Evolutionary conservation across 176 grass and related monocot genomes (phyloP).

Genomic region (Ampelocalamus luodianensis): DNA sequence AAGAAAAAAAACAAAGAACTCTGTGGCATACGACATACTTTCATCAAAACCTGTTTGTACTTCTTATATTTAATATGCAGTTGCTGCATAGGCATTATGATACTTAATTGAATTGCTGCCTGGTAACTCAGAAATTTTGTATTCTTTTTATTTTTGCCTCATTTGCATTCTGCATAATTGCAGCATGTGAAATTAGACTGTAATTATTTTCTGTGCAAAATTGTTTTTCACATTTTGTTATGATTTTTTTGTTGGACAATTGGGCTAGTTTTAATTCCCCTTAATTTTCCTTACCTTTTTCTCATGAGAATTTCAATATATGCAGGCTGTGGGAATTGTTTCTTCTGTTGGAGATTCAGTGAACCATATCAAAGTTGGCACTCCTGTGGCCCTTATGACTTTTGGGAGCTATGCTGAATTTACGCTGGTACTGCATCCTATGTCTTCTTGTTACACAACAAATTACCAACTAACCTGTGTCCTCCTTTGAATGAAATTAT

Average conservation of each 20-base stretch:
- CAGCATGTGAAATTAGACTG: neutral
- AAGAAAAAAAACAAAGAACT: neutral
- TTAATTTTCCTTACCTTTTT: neutral
- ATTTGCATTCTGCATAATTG: neutral
- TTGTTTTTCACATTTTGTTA: neutral
- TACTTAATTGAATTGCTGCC: neutral
- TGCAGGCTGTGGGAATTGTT: constrained; percentile 90
- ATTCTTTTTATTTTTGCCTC: neutral
- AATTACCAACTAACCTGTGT: constrained; percentile 7
- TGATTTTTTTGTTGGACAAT: neutral
- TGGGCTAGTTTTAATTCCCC: neutral
- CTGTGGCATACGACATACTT: neutral
- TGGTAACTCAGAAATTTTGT: neutral
- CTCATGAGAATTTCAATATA: constrained; percentile 34
- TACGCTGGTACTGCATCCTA: constrained; percentile 55
- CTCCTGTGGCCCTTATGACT: constrained; percentile 92
- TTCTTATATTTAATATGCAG: neutral
- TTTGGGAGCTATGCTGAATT: constrained; percentile 98
- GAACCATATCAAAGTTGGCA: constrained; percentile 81
- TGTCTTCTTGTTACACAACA: constrained; percentile 37
- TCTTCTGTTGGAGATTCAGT: constrained; percentile 86
- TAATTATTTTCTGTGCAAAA: neutral
- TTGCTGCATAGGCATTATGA: neutral
- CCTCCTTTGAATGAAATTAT: constrained; percentile 30
- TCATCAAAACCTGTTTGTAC: neutral